phyloP scores from a whole-genome alignment of 306 rosid genomes.

The Potentilla sterilis region DNA sequence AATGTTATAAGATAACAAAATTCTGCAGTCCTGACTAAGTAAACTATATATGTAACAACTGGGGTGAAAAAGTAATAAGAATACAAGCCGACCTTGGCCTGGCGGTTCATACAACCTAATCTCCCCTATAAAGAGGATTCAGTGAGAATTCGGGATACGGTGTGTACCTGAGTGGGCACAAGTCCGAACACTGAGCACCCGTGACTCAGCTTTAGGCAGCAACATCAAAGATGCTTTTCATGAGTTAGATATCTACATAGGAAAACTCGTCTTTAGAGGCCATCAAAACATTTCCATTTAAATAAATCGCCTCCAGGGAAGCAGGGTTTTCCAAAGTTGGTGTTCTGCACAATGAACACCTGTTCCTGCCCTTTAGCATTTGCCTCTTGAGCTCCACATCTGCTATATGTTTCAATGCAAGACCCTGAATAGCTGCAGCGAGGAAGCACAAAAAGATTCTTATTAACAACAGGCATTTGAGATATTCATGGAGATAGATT shows the following conservation, averaged over 20 bases:
- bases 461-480: background rate
- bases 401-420: constrained; percentile 14
- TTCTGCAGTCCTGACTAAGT: constrained; percentile 64
- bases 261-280: constrained; percentile 58
- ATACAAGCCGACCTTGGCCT: constrained; percentile 55
- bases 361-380: constrained; percentile 14
- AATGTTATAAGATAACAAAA: constrained; percentile 59
- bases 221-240: constrained; percentile 46
- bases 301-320: constrained; percentile 37
- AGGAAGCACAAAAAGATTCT: background rate
- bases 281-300: constrained; percentile 37
- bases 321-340: constrained; percentile 38
- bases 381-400: constrained; percentile 3
- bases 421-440: constrained; percentile 24
- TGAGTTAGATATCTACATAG: constrained; percentile 94
- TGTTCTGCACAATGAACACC: constrained; percentile 15
- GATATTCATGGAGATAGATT: background rate
- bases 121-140: constrained; percentile 48
- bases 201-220: constrained; percentile 51
- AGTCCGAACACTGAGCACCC: constrained; percentile 47
- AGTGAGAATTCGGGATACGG: constrained; percentile 44
- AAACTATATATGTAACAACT: constrained; percentile 74
- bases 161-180: constrained; percentile 47
- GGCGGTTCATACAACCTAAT: constrained; percentile 63
- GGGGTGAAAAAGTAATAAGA: constrained; percentile 32